Evolutionary conservation across 768 basidiomycete genomes (phyloP).

Genomic region (Tricholoma flavovirens): DNA sequence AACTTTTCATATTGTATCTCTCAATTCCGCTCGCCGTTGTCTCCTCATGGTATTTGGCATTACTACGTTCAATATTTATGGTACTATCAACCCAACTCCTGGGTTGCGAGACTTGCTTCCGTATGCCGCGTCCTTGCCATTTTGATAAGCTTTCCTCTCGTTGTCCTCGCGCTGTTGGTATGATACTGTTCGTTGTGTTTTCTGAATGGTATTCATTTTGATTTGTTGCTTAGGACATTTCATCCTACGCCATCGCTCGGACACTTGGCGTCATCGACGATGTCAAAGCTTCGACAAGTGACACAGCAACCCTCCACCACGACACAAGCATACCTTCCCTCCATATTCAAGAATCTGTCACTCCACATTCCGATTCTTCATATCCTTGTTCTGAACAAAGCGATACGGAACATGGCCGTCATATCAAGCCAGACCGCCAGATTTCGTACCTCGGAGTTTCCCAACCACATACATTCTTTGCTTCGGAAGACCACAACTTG

Average conservation of each 20-base stretch:
- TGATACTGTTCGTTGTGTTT: conserved; percentile 20
- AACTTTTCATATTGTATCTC: conserved; percentile 24
- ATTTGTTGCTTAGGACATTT: conserved; percentile 52
- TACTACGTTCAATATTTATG: conserved; percentile 59
- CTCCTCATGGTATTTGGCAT: conserved; percentile 48
- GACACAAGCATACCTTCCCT: conserved; percentile 25
- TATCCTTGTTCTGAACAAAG: conserved; percentile 22
- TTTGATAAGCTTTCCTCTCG: conserved; percentile 55
- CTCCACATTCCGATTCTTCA: conserved; percentile 20
- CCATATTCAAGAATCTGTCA: conserved; percentile 22
- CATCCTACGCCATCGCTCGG: conserved; percentile 77
- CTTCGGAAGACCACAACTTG: conserved; percentile 43
- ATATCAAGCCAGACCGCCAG: background rate
- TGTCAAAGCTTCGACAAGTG: conserved; percentile 68
- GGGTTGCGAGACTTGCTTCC: conserved; percentile 61
- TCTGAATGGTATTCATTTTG: conserved; percentile 2
- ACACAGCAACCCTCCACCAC: conserved; percentile 37
- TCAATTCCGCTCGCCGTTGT: conserved; percentile 26
- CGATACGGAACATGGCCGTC: background rate
- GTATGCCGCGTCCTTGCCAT: conserved; percentile 62
- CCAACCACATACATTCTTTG: conserved; percentile 44
- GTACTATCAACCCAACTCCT: conserved; percentile 58
- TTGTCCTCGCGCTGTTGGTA: conserved; percentile 52
- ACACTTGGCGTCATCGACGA: conserved; percentile 75
- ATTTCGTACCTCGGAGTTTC: conserved; percentile 15